Conservation (phyloP, 257 asterid species). For the Nicotiana attenuata region DNA sequence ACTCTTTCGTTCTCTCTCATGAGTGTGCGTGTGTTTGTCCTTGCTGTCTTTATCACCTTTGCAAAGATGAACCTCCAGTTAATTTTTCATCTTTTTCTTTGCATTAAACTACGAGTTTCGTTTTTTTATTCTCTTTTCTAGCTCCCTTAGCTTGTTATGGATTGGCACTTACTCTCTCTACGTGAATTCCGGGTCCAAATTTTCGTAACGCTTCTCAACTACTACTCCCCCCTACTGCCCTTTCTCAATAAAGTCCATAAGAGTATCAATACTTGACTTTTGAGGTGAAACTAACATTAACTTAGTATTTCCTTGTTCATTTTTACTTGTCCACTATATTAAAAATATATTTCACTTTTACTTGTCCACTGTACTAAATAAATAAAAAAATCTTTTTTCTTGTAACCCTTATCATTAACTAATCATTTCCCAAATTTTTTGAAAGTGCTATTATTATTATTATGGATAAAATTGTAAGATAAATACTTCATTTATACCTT, state of each 20-base stretch:
- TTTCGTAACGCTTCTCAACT: slow-evolving; percentile 16
- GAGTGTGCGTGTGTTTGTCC: not conserved
- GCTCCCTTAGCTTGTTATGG: not conserved
- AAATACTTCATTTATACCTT: too few species aligned
- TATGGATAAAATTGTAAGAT: too few species aligned
- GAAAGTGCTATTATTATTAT: too few species aligned
- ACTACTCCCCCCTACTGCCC: not conserved
- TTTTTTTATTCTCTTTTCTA: not conserved
- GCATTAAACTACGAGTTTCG: not conserved
- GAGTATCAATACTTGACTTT: not conserved
- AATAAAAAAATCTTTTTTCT: too few species aligned
- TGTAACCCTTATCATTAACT: too few species aligned
- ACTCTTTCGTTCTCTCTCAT: not conserved
- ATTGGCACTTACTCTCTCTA: not conserved
- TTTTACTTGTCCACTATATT: too few species aligned
- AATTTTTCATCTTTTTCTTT: not conserved
- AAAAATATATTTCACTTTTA: too few species aligned
- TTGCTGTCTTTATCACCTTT: not conserved
- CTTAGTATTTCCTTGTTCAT: too few species aligned
- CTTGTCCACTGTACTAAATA: too few species aligned
- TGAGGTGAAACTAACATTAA: not conserved
- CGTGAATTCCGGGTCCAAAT: slow-evolving; percentile 11
- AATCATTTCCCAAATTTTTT: too few species aligned
- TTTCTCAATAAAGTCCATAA: not conserved
- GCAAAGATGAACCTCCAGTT: not conserved